Evolutionary conservation across 768 basidiomycete species (phyloP), one percentile per base, ranked within the genome.

Genomic region (Goffeauzyma gilvescens): DNA sequence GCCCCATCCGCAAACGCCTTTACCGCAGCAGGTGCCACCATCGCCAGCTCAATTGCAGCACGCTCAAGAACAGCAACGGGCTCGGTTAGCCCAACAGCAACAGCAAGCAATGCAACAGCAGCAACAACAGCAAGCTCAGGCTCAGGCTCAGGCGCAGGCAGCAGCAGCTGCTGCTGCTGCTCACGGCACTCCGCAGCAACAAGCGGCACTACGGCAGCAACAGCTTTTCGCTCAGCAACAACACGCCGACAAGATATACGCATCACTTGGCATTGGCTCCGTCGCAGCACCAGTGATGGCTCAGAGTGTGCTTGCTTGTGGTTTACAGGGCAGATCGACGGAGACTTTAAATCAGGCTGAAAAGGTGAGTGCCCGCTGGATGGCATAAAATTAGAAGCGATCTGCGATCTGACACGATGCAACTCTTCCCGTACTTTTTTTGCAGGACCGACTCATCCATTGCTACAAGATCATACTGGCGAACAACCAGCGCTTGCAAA

Each of bases 1-100:
- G 17, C 36, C 41, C 30, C 53, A 54, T 25, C 49, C 27, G 45
- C 49, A 37, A 32, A 38, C 30, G 47, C 44, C 33, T 23, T 38
- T 38, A 33, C n/a, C 41, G 3, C 22, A 42, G n/a, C 41, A 42
- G 21, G 14, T 20, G 13, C 22, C 27, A 14, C 41, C 26, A 15
- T 22, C 30, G 30, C 31, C 23, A 3, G 41, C 41, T 24, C 27
- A 42, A 20, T 20, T 32, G 24, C 27, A 42, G 17, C 28, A 31
- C 9, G 27, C 28, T 13, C 45, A 51, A 18, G 44, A 45, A 34
- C 48, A 49, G 5, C 32, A 36, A 7, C 43, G 42, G 25, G 51
- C 52, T 32, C 48, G 50, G 15, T 55, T 53, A 39, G 47, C 44
- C 46, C 50, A 51, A 31, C 52, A 50, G 20, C 37, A 38, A 38